Percentiles rank a stretch among this genome's conserved stretches.
Evolutionary conservation across 257 asterid genomes (phyloP).

Genomic region (Voacanga thouarsii): DNA sequence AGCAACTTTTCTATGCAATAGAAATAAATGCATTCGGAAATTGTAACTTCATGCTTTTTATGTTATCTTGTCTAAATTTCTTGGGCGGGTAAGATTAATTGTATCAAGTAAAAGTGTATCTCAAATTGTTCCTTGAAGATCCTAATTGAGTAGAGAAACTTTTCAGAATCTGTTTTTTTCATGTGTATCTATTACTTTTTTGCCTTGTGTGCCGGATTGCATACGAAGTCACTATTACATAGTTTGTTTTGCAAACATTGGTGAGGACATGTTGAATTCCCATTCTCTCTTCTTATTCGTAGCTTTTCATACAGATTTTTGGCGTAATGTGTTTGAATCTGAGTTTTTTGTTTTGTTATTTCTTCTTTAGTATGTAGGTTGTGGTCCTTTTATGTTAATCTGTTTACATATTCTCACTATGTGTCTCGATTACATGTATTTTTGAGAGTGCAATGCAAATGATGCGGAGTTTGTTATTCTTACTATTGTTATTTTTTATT

Average conservation of each 20-base stretch:
- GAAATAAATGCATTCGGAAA: neutral
- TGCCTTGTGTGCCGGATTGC: neutral
- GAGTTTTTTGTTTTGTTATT: neutral
- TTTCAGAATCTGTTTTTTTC: neutral
- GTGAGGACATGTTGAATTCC: neutral
- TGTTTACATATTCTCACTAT: neutral
- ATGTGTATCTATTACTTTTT: neutral
- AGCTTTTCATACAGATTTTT: neutral
- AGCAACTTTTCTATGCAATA: neutral
- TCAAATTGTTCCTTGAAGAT: neutral
- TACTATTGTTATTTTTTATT: too few relatives aligned
- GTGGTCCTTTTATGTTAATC: neutral
- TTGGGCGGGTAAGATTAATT: neutral
- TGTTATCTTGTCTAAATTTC: neutral
- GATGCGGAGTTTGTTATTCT: neutral
- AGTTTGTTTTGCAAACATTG: neutral
- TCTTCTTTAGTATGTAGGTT: neutral
- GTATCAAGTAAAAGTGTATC: neutral
- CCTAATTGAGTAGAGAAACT: neutral
- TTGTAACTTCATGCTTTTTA: neutral
- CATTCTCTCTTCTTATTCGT: neutral
- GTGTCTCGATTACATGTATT: neutral
- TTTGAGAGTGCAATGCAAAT: too few relatives aligned
- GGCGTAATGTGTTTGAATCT: neutral
- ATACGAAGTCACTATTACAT: neutral